Conservation (phyloP, 2,329 filamentous ascomycete species). For the Exophiala sideris region DNA sequence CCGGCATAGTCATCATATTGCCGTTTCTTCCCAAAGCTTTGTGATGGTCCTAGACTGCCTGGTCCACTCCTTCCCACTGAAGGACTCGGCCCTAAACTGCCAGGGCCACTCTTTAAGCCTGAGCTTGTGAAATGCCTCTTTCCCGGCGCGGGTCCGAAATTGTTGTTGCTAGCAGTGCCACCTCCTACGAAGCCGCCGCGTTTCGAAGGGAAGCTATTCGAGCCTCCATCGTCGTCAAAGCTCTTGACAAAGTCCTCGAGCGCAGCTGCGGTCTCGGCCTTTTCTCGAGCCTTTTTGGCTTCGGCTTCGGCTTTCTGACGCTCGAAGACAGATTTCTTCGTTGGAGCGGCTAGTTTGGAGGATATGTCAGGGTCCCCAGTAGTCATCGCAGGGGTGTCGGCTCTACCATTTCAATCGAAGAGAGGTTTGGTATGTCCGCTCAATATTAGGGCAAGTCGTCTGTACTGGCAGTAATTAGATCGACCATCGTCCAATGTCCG, state of each 20-base stretch:
- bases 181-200: conserved; percentile 35
- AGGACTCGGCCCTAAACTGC: conserved; percentile 43
- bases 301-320: conserved; percentile 84
- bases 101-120: conserved; percentile 48
- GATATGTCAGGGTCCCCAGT: conserved; percentile 56
- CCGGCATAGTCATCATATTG: conserved; percentile 41
- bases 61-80: conserved; percentile 55
- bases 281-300: conserved; percentile 79
- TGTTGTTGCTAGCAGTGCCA: conserved; percentile 30
- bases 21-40: conserved; percentile 54
- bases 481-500: too few relatives aligned
- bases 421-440: too few relatives aligned
- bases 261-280: conserved; percentile 80
- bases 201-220: conserved; percentile 23
- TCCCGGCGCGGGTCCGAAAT: conserved; percentile 39
- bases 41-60: conserved; percentile 58
- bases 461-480: too few relatives aligned
- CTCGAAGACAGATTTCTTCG: conserved; percentile 84
- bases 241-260: conserved; percentile 84
- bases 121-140: conserved; percentile 61
- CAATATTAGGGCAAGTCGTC: too few relatives aligned
- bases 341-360: conserved; percentile 69
- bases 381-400: background rate
- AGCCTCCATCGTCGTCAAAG: conserved; percentile 46
- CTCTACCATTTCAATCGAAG: too few relatives aligned